Percentiles rank a stretch among this genome's conserved stretches.
Conservation (phyloP, 345 rosid genomes). For the Corchorus capsularis region DNA sequence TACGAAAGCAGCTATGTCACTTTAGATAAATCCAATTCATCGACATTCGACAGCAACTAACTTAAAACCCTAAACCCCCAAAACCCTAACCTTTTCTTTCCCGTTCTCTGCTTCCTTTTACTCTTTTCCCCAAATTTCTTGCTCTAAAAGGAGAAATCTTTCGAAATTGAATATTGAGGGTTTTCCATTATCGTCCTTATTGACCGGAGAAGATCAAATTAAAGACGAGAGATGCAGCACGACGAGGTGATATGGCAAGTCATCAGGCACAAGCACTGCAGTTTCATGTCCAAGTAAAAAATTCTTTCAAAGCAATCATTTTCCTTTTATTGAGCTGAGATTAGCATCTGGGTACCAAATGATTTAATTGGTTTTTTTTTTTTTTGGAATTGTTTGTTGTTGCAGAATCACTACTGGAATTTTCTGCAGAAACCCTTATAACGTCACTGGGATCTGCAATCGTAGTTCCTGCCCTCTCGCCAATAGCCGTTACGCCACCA, state of each 20-base stretch:
- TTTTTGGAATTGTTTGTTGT: constrained; percentile 1
- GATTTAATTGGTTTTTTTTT: not conserved
- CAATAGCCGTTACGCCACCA: constrained; percentile 93
- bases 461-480: constrained; percentile 98
- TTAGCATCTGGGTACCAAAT: not conserved
- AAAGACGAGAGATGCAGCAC: constrained; percentile 64
- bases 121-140: not conserved
- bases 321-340: not conserved
- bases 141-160: not conserved
- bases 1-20: no score
- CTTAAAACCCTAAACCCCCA: not conserved
- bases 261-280: constrained; percentile 96
- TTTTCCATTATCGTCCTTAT: not conserved
- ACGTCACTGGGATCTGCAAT: constrained; percentile 91
- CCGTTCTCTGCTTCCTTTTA: no score
- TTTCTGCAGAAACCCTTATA: constrained; percentile 93
- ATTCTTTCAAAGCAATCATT: not conserved
- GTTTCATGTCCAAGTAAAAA: constrained; percentile 88
- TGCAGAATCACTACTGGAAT: constrained; percentile 80
- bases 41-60: no score
- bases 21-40: not conserved
- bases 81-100: not conserved
- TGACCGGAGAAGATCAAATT: not conserved
- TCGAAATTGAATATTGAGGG: not conserved
- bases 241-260: constrained; percentile 98